phyloP scores from a whole-genome alignment of 225 moss, liverwort and hornwort species.

The Sphagnum tenellum region DNA sequence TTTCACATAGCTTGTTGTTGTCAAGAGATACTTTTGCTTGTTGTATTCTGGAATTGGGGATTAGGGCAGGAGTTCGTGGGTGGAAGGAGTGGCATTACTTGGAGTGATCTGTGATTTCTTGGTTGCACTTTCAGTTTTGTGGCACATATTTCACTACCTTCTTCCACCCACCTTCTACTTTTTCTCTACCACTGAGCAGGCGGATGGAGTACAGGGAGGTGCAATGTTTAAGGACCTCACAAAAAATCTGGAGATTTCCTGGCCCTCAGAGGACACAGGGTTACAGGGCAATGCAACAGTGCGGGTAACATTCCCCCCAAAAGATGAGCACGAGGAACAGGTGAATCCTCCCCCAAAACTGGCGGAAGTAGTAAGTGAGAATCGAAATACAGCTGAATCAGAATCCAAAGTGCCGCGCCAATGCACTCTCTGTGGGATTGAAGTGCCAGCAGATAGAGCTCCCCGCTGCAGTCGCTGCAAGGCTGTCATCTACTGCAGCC shows the following conservation, averaged over 20 bases:
- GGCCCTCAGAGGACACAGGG: slow-evolving; percentile 29
- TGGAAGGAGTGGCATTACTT: no score
- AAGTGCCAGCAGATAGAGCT: slow-evolving; percentile 43
- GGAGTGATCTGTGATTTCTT: no score
- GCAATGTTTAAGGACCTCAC: slow-evolving; percentile 32
- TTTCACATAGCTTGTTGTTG: no score
- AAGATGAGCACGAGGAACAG: slow-evolving; percentile 33
- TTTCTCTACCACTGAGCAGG: neutral
- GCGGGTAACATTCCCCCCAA: slow-evolving; percentile 38
- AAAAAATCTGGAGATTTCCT: slow-evolving; percentile 38
- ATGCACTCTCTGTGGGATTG: slow-evolving; percentile 50
- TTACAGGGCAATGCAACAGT: slow-evolving; percentile 33
- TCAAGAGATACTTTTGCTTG: no score
- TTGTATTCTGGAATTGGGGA: no score
- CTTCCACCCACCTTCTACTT: no score
- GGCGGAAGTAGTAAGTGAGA: slow-evolving; percentile 16
- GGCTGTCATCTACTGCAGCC: slow-evolving; percentile 55
- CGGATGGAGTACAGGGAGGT: neutral
- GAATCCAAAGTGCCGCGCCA: slow-evolving; percentile 35
- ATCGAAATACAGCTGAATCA: slow-evolving; percentile 19
- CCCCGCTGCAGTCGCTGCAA: slow-evolving; percentile 55
- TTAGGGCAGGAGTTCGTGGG: no score
- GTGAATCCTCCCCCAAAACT: slow-evolving; percentile 37
- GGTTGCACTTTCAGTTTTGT: no score
- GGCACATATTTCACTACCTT: no score